A percentile compares a stretch with the other conserved stretches of the same genome.
phyloP scores from a whole-genome alignment of 2,329 filamentous ascomycete species.

The Fusarium aywerte region DNA sequence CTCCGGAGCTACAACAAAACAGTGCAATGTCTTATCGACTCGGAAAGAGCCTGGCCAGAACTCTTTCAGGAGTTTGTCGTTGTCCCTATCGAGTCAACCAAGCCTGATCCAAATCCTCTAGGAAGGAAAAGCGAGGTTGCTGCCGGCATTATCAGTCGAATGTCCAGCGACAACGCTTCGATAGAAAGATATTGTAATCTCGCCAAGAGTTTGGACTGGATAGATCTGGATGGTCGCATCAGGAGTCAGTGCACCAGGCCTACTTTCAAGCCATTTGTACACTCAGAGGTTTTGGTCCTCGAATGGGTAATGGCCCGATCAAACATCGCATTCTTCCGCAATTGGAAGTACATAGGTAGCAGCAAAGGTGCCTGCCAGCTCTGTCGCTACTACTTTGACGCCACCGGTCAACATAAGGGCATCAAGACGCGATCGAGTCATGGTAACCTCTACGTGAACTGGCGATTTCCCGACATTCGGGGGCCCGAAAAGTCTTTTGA shows the following conservation, averaged over 20 bases:
- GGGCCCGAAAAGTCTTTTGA: slow-evolving; percentile 7
- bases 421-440: slow-evolving; percentile 49
- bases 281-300: slow-evolving; percentile 51
- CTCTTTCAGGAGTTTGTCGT: slow-evolving; percentile 50
- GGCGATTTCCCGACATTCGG: slow-evolving; percentile 52
- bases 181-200: slow-evolving; percentile 15
- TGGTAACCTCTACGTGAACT: slow-evolving; percentile 54
- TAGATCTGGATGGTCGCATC: slow-evolving; percentile 43
- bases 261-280: slow-evolving; percentile 48
- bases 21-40: slow-evolving; percentile 31
- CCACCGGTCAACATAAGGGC: slow-evolving; percentile 16
- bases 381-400: slow-evolving; percentile 53
- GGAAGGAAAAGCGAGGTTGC: slow-evolving; percentile 36
- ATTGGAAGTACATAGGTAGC: slow-evolving; percentile 53
- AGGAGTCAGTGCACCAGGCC: slow-evolving; percentile 8
- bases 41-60: slow-evolving; percentile 41
- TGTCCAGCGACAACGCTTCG: slow-evolving; percentile 17
- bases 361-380: slow-evolving; percentile 56
- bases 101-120: slow-evolving; percentile 22
- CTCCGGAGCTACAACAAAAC: slow-evolving; percentile 41
- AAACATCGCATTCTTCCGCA: slow-evolving; percentile 46
- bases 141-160: slow-evolving; percentile 36
- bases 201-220: slow-evolving; percentile 38
- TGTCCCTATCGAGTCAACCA: slow-evolving; percentile 44
- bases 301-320: slow-evolving; percentile 37